Evolutionary conservation across 306 rosid species (phyloP).

Genomic region (Geum urbanum): DNA sequence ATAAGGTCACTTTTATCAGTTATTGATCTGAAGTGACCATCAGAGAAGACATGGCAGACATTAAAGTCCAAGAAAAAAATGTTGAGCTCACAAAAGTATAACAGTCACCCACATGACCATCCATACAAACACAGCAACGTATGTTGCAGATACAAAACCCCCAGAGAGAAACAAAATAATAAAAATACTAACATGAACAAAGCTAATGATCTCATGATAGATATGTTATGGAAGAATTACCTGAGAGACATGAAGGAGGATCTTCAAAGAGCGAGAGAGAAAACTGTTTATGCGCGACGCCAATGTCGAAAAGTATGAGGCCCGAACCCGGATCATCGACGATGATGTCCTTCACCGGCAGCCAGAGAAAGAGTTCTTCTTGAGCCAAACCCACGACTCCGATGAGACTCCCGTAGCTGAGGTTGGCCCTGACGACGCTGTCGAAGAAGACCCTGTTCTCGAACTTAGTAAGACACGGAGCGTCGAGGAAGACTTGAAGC

Average conservation of each 20-base stretch:
- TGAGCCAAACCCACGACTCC: conserved; percentile 78
- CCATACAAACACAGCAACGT: conserved; percentile 20
- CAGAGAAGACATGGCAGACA: conserved; percentile 4
- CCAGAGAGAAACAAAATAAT: neutral
- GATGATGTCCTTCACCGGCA: conserved; percentile 78
- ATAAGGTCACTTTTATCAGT: conserved; percentile 9
- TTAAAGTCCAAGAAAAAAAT: conserved; percentile 18
- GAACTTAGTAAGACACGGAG: conserved; percentile 73
- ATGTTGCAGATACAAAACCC: conserved; percentile 15
- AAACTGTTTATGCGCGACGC: conserved; percentile 75
- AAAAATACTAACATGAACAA: neutral
- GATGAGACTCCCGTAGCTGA: conserved; percentile 75
- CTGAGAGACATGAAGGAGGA: conserved; percentile 79
- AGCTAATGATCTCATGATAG: neutral
- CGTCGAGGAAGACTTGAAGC: conserved; percentile 66
- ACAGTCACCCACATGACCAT: conserved; percentile 17
- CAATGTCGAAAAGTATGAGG: conserved; percentile 74
- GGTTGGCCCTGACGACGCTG: conserved; percentile 64
- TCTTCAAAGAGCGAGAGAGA: conserved; percentile 85
- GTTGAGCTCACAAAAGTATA: conserved; percentile 27
- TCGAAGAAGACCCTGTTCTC: conserved; percentile 74
- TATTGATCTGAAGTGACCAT: conserved; percentile 12
- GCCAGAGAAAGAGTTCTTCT: conserved; percentile 85
- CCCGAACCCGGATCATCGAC: conserved; percentile 80
- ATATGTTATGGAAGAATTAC: conserved; percentile 20